phyloP scores from a whole-genome alignment of 2,329 filamentous ascomycete species.

The Colletotrichum gloeosporioides region DNA sequence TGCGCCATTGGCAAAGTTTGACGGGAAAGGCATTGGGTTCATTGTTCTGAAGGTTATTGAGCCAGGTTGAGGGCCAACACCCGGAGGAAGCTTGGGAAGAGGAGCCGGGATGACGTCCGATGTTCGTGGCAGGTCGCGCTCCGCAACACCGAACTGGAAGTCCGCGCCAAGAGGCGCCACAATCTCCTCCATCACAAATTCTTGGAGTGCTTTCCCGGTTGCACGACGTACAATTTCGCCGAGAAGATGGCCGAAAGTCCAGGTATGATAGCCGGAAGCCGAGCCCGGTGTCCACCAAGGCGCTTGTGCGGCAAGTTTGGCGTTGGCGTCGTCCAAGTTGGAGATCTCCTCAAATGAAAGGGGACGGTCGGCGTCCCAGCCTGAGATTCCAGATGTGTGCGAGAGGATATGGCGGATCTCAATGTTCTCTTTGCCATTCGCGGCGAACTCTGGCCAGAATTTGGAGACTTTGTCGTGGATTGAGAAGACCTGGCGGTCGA shows the following conservation, averaged over 20 bases:
- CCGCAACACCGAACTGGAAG: slow-evolving; percentile 47
- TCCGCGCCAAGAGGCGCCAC: slow-evolving; percentile 46
- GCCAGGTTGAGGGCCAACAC: slow-evolving; percentile 24
- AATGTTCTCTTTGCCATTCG: slow-evolving; percentile 44
- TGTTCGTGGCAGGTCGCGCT: slow-evolving; percentile 43
- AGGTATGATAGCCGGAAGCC: slow-evolving; percentile 45
- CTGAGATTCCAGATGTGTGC: slow-evolving; percentile 42
- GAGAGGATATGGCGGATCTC: slow-evolving; percentile 43
- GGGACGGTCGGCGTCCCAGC: slow-evolving; percentile 31
- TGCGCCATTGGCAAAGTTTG: slow-evolving; percentile 26
- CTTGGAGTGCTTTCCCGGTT: slow-evolving; percentile 42
- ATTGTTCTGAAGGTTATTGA: slow-evolving; percentile 35
- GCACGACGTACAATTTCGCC: slow-evolving; percentile 46
- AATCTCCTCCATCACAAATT: slow-evolving; percentile 44
- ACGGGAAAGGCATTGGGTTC: slow-evolving; percentile 27
- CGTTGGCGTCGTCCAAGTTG: slow-evolving; percentile 33
- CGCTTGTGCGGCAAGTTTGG: slow-evolving; percentile 41
- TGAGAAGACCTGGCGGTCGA: slow-evolving; percentile 41
- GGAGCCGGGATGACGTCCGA: slow-evolving; percentile 36
- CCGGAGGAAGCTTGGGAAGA: slow-evolving; percentile 19
- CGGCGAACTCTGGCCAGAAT: slow-evolving; percentile 52
- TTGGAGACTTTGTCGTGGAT: slow-evolving; percentile 39
- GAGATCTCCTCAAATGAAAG: slow-evolving; percentile 37
- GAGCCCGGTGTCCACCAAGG: slow-evolving; percentile 51
- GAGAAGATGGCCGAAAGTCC: slow-evolving; percentile 44